phyloP scores from a whole-genome alignment of 192 early-diverging fungal species.

The Coemansia sp. region DNA sequence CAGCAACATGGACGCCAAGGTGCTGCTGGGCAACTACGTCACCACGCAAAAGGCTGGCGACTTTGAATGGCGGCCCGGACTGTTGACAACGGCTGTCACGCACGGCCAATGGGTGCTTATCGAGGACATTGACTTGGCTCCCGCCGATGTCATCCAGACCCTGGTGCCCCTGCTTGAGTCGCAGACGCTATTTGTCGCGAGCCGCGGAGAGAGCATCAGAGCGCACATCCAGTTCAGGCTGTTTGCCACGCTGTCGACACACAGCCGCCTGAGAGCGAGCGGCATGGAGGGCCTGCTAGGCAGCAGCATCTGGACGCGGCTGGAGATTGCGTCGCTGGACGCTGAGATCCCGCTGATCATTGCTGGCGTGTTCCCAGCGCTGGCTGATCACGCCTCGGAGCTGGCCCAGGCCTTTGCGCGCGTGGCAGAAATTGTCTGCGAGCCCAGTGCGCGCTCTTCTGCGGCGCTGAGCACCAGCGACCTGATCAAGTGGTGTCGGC shows the following conservation, averaged over 20 bases:
- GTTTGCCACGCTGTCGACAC: conserved; percentile 79
- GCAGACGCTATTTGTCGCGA: conserved; percentile 83
- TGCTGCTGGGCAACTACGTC: conserved; percentile 92
- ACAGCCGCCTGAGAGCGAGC: conserved; percentile 44
- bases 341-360: conserved; percentile 26
- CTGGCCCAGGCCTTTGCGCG: conserved; percentile 53
- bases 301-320: conserved; percentile 77
- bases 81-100: conserved; percentile 85
- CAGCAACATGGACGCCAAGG: conserved; percentile 94
- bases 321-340: conserved; percentile 64
- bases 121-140: conserved; percentile 95
- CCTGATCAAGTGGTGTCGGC: conserved; percentile 86
- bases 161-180: conserved; percentile 91
- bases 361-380: conserved; percentile 27
- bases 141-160: conserved; percentile 88
- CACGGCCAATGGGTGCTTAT: conserved; percentile 94
- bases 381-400: conserved; percentile 56
- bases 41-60: conserved; percentile 85
- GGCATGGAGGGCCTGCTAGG: conserved; percentile 43
- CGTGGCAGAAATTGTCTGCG: conserved; percentile 50
- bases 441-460: conserved; percentile 25
- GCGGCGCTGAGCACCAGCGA: conserved; percentile 75
- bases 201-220: conserved; percentile 78
- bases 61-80: conserved; percentile 94
- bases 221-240: conserved; percentile 86